These are phyloP conservation scores for Asparagopsis taxiformis DNA, from an alignment of 31 red algal genomes.

Conservation along the genomic window DNA sequence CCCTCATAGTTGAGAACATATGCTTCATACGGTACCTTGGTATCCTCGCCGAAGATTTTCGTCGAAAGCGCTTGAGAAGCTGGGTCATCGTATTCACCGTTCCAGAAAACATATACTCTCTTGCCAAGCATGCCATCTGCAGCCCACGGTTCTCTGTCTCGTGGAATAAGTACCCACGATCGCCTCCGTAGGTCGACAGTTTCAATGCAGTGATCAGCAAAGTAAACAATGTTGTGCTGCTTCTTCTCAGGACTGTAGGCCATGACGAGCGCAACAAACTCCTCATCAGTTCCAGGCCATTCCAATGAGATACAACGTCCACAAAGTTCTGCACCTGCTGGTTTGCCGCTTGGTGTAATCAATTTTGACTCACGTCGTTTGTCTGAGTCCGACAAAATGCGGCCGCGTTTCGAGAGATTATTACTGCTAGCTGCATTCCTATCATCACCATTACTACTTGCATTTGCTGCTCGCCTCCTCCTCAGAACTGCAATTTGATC, in stretches of 20 bases:
- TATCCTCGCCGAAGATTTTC: conserved; percentile 29
- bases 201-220: conserved; percentile 49
- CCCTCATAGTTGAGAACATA: conserved; percentile 50
- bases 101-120: conserved; percentile 54
- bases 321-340: conserved; percentile 37
- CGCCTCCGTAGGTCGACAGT: conserved; percentile 28
- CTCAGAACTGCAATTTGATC: conserved; percentile 17
- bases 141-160: conserved; percentile 50
- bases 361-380: conserved; percentile 8
- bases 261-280: conserved; percentile 47
- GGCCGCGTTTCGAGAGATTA: not conserved
- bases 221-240: conserved; percentile 44
- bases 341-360: not conserved
- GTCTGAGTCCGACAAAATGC: not conserved
- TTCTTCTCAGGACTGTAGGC: conserved; percentile 24
- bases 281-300: conserved; percentile 31
- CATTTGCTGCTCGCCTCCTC: conserved; percentile 12
- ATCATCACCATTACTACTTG: not conserved
- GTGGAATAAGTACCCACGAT: conserved; percentile 31
- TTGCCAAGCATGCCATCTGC: conserved; percentile 44
- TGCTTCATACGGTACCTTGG: conserved; percentile 51
- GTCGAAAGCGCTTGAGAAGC: conserved; percentile 8
- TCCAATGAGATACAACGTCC: conserved; percentile 32
- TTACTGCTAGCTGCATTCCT: not conserved
- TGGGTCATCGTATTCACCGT: conserved; percentile 37